Conservation (phyloP, 177 flowering plant species). For the Tripterygium wilfordii region DNA sequence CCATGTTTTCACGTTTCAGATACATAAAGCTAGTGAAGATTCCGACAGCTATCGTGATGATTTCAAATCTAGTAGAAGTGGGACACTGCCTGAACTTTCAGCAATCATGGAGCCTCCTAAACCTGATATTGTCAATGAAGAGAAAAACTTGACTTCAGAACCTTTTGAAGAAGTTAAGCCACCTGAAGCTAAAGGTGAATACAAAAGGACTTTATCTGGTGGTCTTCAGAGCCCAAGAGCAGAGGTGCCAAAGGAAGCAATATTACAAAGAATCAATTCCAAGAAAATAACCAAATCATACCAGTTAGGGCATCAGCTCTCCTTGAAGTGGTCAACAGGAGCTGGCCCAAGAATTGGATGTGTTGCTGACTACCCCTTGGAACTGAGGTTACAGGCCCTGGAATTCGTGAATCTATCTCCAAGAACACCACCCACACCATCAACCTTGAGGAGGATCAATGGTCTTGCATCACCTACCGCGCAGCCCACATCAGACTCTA, state of each 20-base stretch:
- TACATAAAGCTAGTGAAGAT: slow-evolving; percentile 55
- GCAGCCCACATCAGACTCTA: neutral
- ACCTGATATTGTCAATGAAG: slow-evolving; percentile 7
- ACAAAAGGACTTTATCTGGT: slow-evolving; percentile 77
- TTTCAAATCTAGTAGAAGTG: slow-evolving; percentile 9
- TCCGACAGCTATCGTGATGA: slow-evolving; percentile 45
- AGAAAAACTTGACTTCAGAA: slow-evolving; percentile 3
- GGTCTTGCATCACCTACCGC: slow-evolving; percentile 22
- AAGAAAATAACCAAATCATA: slow-evolving; percentile 58
- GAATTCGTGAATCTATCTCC: slow-evolving; percentile 75
- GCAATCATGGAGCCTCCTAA: slow-evolving; percentile 8
- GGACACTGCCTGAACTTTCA: slow-evolving; percentile 2
- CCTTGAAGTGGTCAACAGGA: slow-evolving; percentile 77
- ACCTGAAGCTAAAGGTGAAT: slow-evolving; percentile 20
- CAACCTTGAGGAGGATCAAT: slow-evolving; percentile 10
- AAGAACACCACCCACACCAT: slow-evolving; percentile 31
- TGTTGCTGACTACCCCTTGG: slow-evolving; percentile 73
- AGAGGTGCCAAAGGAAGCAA: slow-evolving; percentile 52
- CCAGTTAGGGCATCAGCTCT: slow-evolving; percentile 65
- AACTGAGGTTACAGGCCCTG: slow-evolving; percentile 60
- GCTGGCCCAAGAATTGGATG: slow-evolving; percentile 90
- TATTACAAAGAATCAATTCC: slow-evolving; percentile 68
- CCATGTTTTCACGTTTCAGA: slow-evolving; percentile 24
- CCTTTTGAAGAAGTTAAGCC: slow-evolving; percentile 11
- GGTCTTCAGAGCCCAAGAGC: slow-evolving; percentile 75